Evolutionary conservation across 1,139 yeast species (phyloP).

Genomic region (Hyphopichia fennica): DNA sequence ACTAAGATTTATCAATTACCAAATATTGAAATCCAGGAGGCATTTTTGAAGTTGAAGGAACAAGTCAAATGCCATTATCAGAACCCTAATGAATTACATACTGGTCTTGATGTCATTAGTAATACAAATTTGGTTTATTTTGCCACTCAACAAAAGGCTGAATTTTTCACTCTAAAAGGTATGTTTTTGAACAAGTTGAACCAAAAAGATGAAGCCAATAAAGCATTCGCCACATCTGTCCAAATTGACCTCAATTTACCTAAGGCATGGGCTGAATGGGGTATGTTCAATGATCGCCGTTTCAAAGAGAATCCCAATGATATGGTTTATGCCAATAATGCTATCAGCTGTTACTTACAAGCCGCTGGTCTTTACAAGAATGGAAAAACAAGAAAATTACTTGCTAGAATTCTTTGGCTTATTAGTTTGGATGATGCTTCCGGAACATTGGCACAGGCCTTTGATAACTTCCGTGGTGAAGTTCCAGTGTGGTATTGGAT

Average conservation of each 20-base stretch:
- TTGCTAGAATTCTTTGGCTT: constrained; percentile 92
- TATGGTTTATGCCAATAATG: constrained; percentile 85
- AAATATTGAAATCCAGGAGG: constrained; percentile 97
- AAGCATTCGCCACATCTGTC: constrained; percentile 96
- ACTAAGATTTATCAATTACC: constrained; percentile 95
- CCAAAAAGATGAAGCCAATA: constrained; percentile 92
- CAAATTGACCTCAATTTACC: constrained; percentile 92
- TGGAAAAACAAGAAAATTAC: constrained; percentile 81
- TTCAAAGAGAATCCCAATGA: constrained; percentile 84
- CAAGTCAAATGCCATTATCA: constrained; percentile 98
- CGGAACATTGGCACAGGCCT: constrained; percentile 82
- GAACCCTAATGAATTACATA: constrained; percentile 79
- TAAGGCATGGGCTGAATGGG: constrained; percentile 99
- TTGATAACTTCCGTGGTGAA: constrained; percentile 91
- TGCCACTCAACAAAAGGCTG: constrained; percentile 97
- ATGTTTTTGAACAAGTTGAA: constrained; percentile 92
- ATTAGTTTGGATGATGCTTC: constrained; percentile 85
- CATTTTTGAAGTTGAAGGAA: constrained; percentile 90
- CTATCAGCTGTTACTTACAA: constrained; percentile 92
- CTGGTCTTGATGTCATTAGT: constrained; percentile 95
- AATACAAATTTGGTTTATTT: constrained; percentile 94
- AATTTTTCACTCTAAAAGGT: constrained; percentile 94
- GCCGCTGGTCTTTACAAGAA: constrained; percentile 97
- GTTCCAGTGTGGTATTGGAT: constrained; percentile 99
- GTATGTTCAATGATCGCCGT: constrained; percentile 86